Base-by-base conservation (phyloP, 1,284 basidiomycete species). In the Retiboletus flavoniger region DNA sequence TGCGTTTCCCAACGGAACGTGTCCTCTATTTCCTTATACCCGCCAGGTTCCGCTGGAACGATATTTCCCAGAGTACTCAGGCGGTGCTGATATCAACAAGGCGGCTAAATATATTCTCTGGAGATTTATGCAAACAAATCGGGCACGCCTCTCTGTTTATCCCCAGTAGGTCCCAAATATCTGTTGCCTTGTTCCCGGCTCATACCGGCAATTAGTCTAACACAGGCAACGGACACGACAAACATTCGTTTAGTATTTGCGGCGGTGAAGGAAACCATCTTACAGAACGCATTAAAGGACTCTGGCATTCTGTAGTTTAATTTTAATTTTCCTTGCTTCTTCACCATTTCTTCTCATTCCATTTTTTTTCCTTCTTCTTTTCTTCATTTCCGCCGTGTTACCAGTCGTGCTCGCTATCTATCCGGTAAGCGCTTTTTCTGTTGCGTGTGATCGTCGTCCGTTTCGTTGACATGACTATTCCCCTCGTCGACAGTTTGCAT, bases 71-170 rank as follows among this genome's bases (percentile, higher is more conserved):
- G 96, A 98, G 66, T 99, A 98, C 73, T 93, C 93, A 0, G 92
- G 93, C 35, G 95, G 95, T 1, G 73, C 88, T 8, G 95, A 98
- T 67, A 92, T 98, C 71, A 97, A 97, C 78, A 98, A 98, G 74
- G 96, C 94, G 3, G 94, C 95, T 4, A 98, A 98, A 70, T 99
- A 96, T 68, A 97, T 98, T 57, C 76, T 99, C 21, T 98, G 95
- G 96, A 78, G 93, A 60, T 98, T 98, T 63, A 97, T 95, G 76
- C 93, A 97, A 72, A 90, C 91, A 42, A 99, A 99, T 68, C 78
- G 94, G 28, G 93, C 93, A 32, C 75, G 89, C 51, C 71, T 97
- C 57, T 92, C 88, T 55, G 89, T 97, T 13, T 97, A 97, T 72
- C 93, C 94, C 1, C 94, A 97, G 93, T 94, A 67, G 58, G 90